These are phyloP conservation scores for Fusarium citri DNA, from an alignment of 2,329 filamentous ascomycete genomes.

Conservation along the genomic window DNA sequence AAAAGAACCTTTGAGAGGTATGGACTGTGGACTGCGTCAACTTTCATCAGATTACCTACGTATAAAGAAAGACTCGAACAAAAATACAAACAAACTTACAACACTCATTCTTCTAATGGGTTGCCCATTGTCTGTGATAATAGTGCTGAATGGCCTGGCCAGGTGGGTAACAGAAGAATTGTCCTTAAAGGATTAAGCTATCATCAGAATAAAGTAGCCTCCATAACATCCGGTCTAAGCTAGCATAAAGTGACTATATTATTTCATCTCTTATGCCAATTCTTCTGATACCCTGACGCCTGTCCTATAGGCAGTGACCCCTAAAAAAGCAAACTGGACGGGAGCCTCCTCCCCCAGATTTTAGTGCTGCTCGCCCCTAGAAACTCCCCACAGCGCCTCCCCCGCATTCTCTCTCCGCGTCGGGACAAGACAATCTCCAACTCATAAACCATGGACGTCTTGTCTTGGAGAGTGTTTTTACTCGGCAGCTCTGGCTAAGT, in stretches of 20 bases:
- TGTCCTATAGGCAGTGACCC: background rate
- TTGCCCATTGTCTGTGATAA: background rate
- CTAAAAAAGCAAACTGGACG: background rate
- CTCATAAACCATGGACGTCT: background rate
- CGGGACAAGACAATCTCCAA: constrained; percentile 15
- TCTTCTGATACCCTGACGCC: background rate
- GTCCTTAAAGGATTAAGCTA: background rate
- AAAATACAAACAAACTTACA: constrained; percentile 26
- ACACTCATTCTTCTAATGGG: background rate
- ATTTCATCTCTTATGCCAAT: background rate
- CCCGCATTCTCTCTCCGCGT: constrained; percentile 30
- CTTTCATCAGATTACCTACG: constrained; percentile 12
- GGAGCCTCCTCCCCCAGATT: constrained; percentile 14
- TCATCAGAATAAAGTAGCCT: background rate
- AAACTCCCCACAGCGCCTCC: constrained; percentile 23
- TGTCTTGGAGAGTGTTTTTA: constrained; percentile 6
- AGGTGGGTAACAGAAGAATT: background rate
- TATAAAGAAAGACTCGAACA: constrained; percentile 25
- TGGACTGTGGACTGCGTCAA: constrained; percentile 32
- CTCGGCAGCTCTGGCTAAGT: constrained; percentile 46
- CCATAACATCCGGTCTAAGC: background rate
- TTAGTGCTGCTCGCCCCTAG: constrained; percentile 19
- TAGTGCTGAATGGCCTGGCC: background rate
- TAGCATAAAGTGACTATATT: background rate
- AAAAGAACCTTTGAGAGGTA: constrained; percentile 21